Percentiles rank a stretch among this genome's conserved stretches.
Evolutionary conservation across 106 monocot genomes (phyloP).

Genomic region (Platanthera zijinensis): DNA sequence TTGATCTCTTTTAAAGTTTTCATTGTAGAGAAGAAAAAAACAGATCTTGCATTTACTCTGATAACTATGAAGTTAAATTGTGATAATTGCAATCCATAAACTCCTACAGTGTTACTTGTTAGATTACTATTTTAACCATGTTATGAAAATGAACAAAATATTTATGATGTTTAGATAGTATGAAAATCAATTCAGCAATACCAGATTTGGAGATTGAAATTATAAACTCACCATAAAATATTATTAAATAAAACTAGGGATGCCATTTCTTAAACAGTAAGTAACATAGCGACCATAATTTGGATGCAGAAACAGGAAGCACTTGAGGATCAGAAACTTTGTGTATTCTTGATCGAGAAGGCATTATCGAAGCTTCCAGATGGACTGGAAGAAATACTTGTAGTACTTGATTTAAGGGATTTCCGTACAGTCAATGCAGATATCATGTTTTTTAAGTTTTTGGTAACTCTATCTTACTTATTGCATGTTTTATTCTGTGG

Average conservation of each 20-base stretch:
- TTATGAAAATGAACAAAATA: background rate
- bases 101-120: background rate
- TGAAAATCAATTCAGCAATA: background rate
- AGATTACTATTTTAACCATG: background rate
- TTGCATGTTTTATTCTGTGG: background rate
- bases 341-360: conserved; percentile 76
- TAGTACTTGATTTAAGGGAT: conserved; percentile 65
- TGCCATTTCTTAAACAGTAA: background rate
- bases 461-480: conserved; percentile 36
- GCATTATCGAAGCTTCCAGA: conserved; percentile 70
- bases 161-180: background rate
- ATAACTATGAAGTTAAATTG: too few relatives aligned
- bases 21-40: too few relatives aligned
- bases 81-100: too few relatives aligned
- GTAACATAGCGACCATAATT: conserved; percentile 20
- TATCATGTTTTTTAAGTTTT: conserved; percentile 63
- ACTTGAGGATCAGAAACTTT: conserved; percentile 67
- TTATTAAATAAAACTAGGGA: background rate
- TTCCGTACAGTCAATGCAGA: conserved; percentile 69
- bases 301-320: conserved; percentile 72
- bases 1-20: too few relatives aligned
- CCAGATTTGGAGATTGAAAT: background rate
- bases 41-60: too few relatives aligned
- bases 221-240: background rate
- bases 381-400: conserved; percentile 69